Percentiles rank a stretch among this genome's conserved stretches.
Evolutionary conservation across 225 moss, liverwort and hornwort genomes (phyloP).

Genomic region (Pseudoscleropodium purum): DNA sequence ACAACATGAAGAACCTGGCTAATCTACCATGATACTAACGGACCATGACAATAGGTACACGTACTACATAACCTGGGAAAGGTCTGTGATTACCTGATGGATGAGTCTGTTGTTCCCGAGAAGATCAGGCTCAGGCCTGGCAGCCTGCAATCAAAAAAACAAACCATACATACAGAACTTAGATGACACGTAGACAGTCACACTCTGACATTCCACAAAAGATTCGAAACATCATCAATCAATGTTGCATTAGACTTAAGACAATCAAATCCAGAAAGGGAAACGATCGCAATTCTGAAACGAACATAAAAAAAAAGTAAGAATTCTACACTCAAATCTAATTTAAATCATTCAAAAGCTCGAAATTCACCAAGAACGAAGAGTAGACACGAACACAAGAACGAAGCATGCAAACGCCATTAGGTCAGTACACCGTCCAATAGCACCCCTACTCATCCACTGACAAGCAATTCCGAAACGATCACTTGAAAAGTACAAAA

Average conservation of each 20-base stretch:
- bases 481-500: background rate
- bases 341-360: background rate
- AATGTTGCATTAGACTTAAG: background rate
- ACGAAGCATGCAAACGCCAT: background rate
- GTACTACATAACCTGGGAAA: background rate
- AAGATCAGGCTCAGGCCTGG: slow-evolving; percentile 33
- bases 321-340: background rate
- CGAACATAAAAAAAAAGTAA: background rate
- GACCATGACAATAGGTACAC: background rate
- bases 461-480: background rate
- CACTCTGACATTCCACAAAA: background rate
- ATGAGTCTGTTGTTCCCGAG: slow-evolving; percentile 38
- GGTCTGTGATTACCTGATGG: slow-evolving; percentile 26
- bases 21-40: background rate
- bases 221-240: background rate
- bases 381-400: background rate
- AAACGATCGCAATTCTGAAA: background rate
- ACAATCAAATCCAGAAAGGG: background rate
- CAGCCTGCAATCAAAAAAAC: slow-evolving; percentile 16
- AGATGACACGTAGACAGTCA: background rate
- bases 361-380: background rate
- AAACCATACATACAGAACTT: background rate
- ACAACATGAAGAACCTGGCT: background rate
- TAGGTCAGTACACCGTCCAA: background rate
- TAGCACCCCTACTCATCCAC: background rate